These are phyloP conservation scores for Vaccinium darrowii DNA, from an alignment of 148 eudicot genomes.

Conservation along the genomic window DNA sequence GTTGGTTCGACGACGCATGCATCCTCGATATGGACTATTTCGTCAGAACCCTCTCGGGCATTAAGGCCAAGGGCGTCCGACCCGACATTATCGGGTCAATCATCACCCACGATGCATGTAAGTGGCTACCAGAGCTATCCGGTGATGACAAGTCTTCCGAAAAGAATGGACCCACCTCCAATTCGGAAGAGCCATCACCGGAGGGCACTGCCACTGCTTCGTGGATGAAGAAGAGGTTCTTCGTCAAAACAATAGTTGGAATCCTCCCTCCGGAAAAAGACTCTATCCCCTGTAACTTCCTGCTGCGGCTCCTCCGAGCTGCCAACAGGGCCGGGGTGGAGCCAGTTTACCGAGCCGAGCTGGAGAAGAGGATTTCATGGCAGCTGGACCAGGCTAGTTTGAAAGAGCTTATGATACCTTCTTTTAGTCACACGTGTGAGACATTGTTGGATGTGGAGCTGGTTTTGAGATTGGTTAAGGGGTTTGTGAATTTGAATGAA, in stretches of 20 bases:
- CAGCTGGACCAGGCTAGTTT: conserved; percentile 68
- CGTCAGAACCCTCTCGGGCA: conserved; percentile 57
- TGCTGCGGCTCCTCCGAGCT: conserved; percentile 55
- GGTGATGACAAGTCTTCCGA: conserved; percentile 7
- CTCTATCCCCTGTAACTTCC: conserved; percentile 72
- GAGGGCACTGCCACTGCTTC: conserved; percentile 37
- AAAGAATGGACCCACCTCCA: neutral
- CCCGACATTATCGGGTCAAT: conserved; percentile 81
- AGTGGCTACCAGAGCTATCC: conserved; percentile 78
- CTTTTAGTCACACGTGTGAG: conserved; percentile 63
- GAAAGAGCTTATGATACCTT: conserved; percentile 75
- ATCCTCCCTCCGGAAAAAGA: conserved; percentile 71
- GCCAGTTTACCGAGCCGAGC: conserved; percentile 35
- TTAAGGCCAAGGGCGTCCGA: conserved; percentile 61
- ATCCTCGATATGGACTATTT: conserved; percentile 72
- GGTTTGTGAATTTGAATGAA: conserved; percentile 54
- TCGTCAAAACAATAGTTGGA: conserved; percentile 61
- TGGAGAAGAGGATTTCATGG: conserved; percentile 61
- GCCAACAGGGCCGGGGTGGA: conserved; percentile 58
- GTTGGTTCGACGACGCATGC: conserved; percentile 54
- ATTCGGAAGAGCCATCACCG: conserved; percentile 17
- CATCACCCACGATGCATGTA: conserved; percentile 74
- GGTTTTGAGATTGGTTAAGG: conserved; percentile 51
- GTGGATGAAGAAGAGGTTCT: conserved; percentile 61
- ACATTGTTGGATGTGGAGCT: conserved; percentile 74